Conservation (phyloP, 1,284 basidiomycete species). For the Neolentinus lepideus region DNA sequence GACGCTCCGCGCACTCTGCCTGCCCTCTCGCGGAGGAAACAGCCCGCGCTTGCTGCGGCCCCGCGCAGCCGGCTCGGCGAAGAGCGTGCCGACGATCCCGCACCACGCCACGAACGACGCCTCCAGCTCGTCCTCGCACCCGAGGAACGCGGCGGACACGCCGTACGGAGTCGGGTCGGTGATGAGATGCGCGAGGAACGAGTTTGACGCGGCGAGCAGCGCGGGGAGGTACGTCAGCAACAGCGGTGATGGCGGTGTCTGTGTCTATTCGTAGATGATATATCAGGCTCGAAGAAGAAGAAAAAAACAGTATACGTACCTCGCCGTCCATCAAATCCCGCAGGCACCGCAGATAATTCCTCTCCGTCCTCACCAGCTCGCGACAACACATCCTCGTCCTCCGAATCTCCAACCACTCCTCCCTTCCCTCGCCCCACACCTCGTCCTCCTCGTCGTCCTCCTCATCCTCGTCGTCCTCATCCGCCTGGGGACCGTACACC, state of each 20-base stretch:
- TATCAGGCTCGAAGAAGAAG: slow-evolving; percentile 1
- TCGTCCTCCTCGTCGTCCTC: slow-evolving; percentile 19
- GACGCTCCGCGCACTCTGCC: slow-evolving; percentile 7
- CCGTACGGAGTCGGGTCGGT: slow-evolving; percentile 57
- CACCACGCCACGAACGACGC: slow-evolving; percentile 56
- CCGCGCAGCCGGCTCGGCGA: slow-evolving; percentile 23
- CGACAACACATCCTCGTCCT: slow-evolving; percentile 50
- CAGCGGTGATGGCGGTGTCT: slow-evolving; percentile 39
- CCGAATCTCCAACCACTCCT: slow-evolving; percentile 46
- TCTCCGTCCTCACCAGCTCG: slow-evolving; percentile 62
- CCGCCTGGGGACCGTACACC: background rate
- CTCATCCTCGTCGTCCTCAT: slow-evolving; percentile 7
- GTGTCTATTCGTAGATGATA: slow-evolving; percentile 23
- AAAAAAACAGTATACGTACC: slow-evolving; percentile 20
- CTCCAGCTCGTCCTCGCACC: slow-evolving; percentile 45
- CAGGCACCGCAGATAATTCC: slow-evolving; percentile 49
- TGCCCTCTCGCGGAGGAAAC: background rate
- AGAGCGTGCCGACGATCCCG: slow-evolving; percentile 52
- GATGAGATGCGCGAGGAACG: slow-evolving; percentile 39
- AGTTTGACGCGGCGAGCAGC: slow-evolving; percentile 40
- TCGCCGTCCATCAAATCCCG: slow-evolving; percentile 33
- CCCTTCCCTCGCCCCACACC: slow-evolving; percentile 4
- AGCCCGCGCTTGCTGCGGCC: slow-evolving; percentile 1
- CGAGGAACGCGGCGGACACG: slow-evolving; percentile 51
- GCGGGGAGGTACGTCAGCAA: slow-evolving; percentile 45